Evolutionary conservation across 1,284 basidiomycete genomes (phyloP).

Genomic region (Agaricales sp.): DNA sequence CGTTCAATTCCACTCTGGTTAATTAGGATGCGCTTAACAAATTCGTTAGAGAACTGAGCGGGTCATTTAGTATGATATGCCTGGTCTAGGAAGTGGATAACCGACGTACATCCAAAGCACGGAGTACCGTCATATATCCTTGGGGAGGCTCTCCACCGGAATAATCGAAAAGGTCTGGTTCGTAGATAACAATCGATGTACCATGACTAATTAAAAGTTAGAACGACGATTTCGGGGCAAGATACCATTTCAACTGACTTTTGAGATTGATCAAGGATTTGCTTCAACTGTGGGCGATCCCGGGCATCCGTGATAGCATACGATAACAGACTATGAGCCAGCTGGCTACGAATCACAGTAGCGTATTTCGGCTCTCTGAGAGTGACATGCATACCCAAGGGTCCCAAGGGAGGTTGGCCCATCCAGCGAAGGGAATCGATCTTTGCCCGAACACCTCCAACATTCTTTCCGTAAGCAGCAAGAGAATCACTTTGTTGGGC

Average conservation of each 20-base stretch:
- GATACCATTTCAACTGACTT: slow-evolving; percentile 36
- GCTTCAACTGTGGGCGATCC: slow-evolving; percentile 57
- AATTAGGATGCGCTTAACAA: slow-evolving; percentile 77
- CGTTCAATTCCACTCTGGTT: slow-evolving; percentile 68
- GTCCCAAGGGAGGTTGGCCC: slow-evolving; percentile 73
- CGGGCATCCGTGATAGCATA: slow-evolving; percentile 72
- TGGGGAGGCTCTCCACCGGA: slow-evolving; percentile 52
- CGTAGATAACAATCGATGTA: slow-evolving; percentile 31
- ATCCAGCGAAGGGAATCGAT: slow-evolving; percentile 55
- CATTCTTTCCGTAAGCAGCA: slow-evolving; percentile 54
- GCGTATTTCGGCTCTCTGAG: slow-evolving; percentile 69
- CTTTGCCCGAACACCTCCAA: slow-evolving; percentile 45
- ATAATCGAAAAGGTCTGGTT: slow-evolving; percentile 74
- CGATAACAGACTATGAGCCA: slow-evolving; percentile 54
- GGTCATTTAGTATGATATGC: slow-evolving; percentile 3
- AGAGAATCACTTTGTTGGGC: slow-evolving; percentile 44
- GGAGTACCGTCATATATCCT: slow-evolving; percentile 64
- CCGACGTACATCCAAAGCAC: slow-evolving; percentile 72
- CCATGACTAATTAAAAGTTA: slow-evolving; percentile 9
- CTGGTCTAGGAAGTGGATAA: too few relatives aligned
- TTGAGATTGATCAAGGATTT: slow-evolving; percentile 41
- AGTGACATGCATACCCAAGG: slow-evolving; percentile 75
- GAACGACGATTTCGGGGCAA: not conserved
- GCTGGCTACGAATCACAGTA: slow-evolving; percentile 51
- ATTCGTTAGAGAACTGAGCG: slow-evolving; percentile 60